phyloP scores from a whole-genome alignment of 2,329 filamentous ascomycete species.

The Lachnellula occidentalis region DNA sequence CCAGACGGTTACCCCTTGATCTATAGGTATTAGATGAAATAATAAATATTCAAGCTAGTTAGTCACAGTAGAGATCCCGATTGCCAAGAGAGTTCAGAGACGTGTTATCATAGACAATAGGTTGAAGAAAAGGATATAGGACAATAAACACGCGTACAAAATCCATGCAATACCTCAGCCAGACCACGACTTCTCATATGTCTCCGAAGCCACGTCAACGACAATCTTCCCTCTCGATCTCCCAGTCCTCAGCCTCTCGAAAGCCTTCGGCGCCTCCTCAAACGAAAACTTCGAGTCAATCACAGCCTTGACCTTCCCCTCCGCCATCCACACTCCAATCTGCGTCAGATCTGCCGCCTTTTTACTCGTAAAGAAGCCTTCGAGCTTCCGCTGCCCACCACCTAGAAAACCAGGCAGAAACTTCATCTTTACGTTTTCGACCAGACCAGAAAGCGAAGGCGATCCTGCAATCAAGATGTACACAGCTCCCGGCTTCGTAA shows the following conservation, averaged over 20 bases:
- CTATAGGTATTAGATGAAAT: too few relatives aligned
- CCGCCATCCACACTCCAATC: constrained; percentile 49
- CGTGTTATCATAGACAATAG: too few relatives aligned
- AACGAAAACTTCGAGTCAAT: constrained; percentile 51
- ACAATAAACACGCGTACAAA: neutral
- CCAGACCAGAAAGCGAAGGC: constrained; percentile 42
- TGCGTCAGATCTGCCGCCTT: constrained; percentile 44
- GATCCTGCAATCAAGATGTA: constrained; percentile 48
- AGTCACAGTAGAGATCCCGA: too few relatives aligned
- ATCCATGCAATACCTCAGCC: neutral
- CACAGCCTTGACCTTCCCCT: constrained; percentile 52
- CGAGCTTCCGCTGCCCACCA: constrained; percentile 35
- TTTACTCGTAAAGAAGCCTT: constrained; percentile 41
- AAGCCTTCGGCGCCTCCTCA: constrained; percentile 52
- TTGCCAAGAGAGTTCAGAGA: too few relatives aligned
- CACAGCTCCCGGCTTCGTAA: constrained; percentile 9
- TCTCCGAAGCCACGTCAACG: constrained; percentile 7
- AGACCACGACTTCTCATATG: neutral
- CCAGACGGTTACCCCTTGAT: too few relatives aligned
- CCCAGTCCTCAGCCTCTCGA: constrained; percentile 51
- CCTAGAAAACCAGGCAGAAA: constrained; percentile 15
- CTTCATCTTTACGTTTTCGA: constrained; percentile 7
- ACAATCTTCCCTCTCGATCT: constrained; percentile 56
- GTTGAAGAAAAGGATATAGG: too few relatives aligned
- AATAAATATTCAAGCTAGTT: too few relatives aligned